Evolutionary conservation across 805 yeast genomes (phyloP), one percentile per base, ranked within the genome.

Genomic region (Starmera caribaea): DNA sequence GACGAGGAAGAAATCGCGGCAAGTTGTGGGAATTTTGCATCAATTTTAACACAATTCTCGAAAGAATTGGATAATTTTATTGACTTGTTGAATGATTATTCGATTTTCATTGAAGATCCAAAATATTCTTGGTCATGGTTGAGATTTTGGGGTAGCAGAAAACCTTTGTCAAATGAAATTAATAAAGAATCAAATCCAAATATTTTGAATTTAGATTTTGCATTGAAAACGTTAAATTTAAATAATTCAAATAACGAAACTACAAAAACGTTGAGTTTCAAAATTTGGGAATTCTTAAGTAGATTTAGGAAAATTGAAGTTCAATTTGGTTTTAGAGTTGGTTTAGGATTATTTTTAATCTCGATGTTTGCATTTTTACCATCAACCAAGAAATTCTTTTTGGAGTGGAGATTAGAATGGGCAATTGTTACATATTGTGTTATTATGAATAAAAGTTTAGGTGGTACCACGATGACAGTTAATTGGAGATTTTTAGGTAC

Each of bases 1-100:
- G 81, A 78, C 43, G 82, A 80, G 48, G 94, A 84, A 58, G 88
- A 82, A 47, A 81, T 84, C 4, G 83, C 89, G 1, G 94, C 95
- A 0, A 74, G 84, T 35, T 83, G 92, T 62, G 90, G 89, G 1
- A 82, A 84, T 54, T 84, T 84, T 52, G 69, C 89, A 2, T 73
- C 78, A 30, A 66, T 82, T 17, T 54, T 86, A 31, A 71, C 75
- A 3, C 75, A 81, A 40, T 77, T 76, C 47, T 76, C 86, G 1
- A 63, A 64, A 30, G 88, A 81, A 45, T 57, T 84, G 37, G 52
- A 58, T 16, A 60, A 57, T 3, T 74, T 78, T 43, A 55, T 82
- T 31, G 60, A 60, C 11, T 45, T 65, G 8, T 53, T 77, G 30
- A 65, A 64, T 11, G 63, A 66, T 7, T 74, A 67, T 44, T 64